Evolutionary conservation across 306 rosid genomes (phyloP).

Genomic region (Morella rubra): DNA sequence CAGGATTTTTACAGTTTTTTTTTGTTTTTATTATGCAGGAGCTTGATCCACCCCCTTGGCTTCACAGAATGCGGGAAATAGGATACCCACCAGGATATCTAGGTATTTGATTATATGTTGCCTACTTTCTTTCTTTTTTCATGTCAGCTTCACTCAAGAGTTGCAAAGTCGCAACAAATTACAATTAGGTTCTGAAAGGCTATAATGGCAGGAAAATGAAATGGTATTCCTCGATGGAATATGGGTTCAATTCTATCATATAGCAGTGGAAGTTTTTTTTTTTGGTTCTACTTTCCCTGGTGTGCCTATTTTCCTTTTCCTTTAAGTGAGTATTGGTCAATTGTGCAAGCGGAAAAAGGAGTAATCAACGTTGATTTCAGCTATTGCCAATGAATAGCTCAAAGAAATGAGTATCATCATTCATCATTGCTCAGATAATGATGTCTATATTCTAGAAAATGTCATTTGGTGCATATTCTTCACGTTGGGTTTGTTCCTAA

Average conservation of each 20-base stretch:
- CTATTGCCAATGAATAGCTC: background rate
- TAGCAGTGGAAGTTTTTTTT: too few relatives aligned
- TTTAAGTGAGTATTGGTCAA: background rate
- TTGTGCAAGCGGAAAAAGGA: background rate
- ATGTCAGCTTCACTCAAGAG: background rate
- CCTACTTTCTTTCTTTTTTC: slow-evolving; percentile 9
- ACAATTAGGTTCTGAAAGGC: background rate
- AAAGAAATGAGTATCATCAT: background rate
- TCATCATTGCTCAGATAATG: background rate
- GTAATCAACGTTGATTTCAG: background rate
- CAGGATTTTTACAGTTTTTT: background rate
- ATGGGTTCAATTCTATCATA: too few relatives aligned
- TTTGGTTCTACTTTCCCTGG: too few relatives aligned
- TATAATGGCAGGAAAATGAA: background rate
- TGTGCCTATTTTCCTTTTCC: too few relatives aligned
- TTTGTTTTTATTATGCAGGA: slow-evolving; percentile 52
- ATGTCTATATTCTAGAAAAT: background rate
- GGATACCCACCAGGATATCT: slow-evolving; percentile 99
- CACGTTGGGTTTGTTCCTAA: background rate
- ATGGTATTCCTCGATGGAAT: background rate
- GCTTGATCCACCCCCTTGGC: slow-evolving; percentile 99
- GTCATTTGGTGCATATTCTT: background rate
- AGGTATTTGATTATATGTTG: slow-evolving; percentile 49
- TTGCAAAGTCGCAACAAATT: slow-evolving; percentile 8
- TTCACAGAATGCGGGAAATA: slow-evolving; percentile 91